phyloP scores from a whole-genome alignment of 768 basidiomycete genomes.

The Leucocoprinus sp. region DNA sequence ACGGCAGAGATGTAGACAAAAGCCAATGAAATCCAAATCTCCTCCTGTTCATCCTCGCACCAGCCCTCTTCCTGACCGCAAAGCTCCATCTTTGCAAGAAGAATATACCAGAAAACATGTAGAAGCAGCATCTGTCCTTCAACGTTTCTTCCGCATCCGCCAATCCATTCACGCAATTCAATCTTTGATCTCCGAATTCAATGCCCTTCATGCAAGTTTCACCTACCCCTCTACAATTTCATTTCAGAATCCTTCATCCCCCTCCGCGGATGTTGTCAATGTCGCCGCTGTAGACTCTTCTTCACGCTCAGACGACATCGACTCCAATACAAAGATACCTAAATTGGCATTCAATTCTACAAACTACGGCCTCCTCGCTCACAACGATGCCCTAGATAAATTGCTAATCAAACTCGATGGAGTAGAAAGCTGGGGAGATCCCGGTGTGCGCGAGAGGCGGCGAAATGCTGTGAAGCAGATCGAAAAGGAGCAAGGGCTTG shows the following conservation, averaged over 20 bases:
- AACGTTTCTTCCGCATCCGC: conserved; percentile 36
- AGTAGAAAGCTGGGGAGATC: conserved; percentile 56
- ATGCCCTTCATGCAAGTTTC: conserved; percentile 33
- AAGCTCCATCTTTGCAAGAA: conserved; percentile 14
- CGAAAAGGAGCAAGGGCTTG: conserved; percentile 47
- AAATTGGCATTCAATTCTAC: conserved; percentile 53
- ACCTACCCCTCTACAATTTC: conserved; percentile 37
- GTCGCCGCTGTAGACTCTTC: conserved; percentile 22
- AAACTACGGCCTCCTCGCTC: conserved; percentile 54
- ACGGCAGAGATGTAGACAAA: conserved; percentile 15
- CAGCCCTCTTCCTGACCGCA: conserved; percentile 8
- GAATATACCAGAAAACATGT: conserved; percentile 25
- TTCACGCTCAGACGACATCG: conserved; percentile 13
- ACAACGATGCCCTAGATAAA: conserved; percentile 53
- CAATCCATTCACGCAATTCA: conserved; percentile 33
- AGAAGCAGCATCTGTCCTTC: conserved; percentile 39
- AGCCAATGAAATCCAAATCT: not conserved
- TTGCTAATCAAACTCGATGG: conserved; percentile 62
- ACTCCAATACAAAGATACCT: conserved; percentile 12
- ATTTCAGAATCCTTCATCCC: conserved; percentile 27
- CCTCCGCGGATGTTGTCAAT: conserved; percentile 13
- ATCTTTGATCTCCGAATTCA: conserved; percentile 34
- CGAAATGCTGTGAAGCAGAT: conserved; percentile 46
- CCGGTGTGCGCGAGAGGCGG: conserved; percentile 41
- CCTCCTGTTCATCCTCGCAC: not conserved